Percentiles rank a stretch among this genome's conserved stretches.
These are phyloP conservation scores for Tarenaya hassleriana DNA, from an alignment of 345 rosid species.

Conservation along the genomic window DNA sequence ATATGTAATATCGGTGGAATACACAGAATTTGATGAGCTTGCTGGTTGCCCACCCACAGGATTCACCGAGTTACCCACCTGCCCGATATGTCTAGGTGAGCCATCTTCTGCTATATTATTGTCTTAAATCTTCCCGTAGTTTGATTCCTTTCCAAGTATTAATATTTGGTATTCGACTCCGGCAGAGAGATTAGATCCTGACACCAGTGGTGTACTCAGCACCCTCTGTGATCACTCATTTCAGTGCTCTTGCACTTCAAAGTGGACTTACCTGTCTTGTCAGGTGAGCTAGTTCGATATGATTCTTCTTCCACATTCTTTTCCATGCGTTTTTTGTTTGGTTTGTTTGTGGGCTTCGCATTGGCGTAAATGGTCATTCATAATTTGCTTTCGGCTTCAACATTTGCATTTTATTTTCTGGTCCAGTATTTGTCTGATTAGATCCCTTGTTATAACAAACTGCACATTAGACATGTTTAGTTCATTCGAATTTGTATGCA, in stretches of 20 bases:
- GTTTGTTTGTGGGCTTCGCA: constrained; percentile 1
- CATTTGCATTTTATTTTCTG: constrained; percentile 7
- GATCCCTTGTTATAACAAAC: background rate
- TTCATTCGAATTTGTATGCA: constrained; percentile 26
- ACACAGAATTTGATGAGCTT: constrained; percentile 52
- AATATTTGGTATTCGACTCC: background rate
- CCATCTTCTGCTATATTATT: background rate
- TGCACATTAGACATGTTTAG: constrained; percentile 9
- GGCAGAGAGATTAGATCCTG: constrained; percentile 88
- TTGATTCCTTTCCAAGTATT: background rate
- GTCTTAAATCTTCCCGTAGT: background rate
- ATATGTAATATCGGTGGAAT: constrained; percentile 55
- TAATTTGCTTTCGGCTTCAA: background rate
- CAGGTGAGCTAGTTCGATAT: constrained; percentile 44
- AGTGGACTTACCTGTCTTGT: constrained; percentile 92
- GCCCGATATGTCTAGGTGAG: constrained; percentile 89
- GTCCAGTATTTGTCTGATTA: background rate
- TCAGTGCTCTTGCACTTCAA: constrained; percentile 85
- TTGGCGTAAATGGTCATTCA: background rate
- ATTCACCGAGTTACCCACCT: constrained; percentile 76
- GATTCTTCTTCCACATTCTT: constrained; percentile 1
- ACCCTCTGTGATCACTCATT: constrained; percentile 93
- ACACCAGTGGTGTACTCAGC: constrained; percentile 78
- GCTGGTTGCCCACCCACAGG: constrained; percentile 61
- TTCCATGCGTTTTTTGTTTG: background rate